These are phyloP conservation scores for Tulasnella sp. DNA, from an alignment of 768 basidiomycete species.

Conservation along the genomic window DNA sequence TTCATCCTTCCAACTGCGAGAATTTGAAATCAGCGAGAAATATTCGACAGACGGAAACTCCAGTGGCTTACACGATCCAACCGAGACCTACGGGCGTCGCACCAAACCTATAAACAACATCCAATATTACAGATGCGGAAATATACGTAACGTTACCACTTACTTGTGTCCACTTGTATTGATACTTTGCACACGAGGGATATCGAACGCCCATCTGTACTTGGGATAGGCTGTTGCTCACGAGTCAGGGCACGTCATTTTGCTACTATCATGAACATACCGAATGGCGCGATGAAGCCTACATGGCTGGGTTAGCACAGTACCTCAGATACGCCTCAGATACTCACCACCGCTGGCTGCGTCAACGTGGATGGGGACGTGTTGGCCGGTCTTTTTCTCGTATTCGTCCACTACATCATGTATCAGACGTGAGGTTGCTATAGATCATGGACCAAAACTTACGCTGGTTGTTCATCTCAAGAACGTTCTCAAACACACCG, in stretches of 20 bases:
- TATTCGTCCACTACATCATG: constrained; percentile 24
- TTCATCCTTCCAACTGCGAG: constrained; percentile 47
- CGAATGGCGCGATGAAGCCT: constrained; percentile 54
- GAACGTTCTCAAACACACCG: constrained; percentile 63
- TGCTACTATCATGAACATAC: neutral
- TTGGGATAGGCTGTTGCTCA: constrained; percentile 33
- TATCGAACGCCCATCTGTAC: constrained; percentile 46
- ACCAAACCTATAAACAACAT: neutral
- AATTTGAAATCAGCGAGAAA: constrained; percentile 19
- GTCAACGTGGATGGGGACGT: constrained; percentile 46
- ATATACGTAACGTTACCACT: neutral
- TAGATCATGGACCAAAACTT: constrained; percentile 23
- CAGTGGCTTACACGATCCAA: constrained; percentile 8
- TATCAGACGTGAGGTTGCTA: neutral
- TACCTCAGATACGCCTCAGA: neutral
- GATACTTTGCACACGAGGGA: constrained; percentile 50
- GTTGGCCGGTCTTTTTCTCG: constrained; percentile 29
- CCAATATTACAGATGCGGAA: neutral
- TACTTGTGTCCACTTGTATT: constrained; percentile 44
- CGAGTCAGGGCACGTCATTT: neutral
- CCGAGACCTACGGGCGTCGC: constrained; percentile 11
- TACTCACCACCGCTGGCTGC: constrained; percentile 27
- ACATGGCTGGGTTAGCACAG: constrained; percentile 37
- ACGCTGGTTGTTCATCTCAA: constrained; percentile 61
- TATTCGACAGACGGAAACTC: neutral